Conservation (phyloP, 2,329 filamentous ascomycete species). For the Pseudocercospora musae region DNA sequence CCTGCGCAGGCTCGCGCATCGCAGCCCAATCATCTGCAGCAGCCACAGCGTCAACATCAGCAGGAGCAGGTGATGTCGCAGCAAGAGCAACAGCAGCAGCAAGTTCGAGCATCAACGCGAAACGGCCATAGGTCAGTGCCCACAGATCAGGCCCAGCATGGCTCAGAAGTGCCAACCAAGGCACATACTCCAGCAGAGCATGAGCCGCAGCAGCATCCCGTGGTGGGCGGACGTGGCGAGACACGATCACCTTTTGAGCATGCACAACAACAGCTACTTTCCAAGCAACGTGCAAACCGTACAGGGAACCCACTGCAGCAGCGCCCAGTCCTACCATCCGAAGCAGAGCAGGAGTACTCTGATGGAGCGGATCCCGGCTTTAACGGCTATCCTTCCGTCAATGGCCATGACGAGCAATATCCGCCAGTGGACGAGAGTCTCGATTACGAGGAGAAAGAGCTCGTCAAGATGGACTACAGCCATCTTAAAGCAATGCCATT, state of each 20-base stretch:
- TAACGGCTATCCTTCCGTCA: not conserved
- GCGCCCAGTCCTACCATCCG: not conserved
- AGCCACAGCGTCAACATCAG: not conserved
- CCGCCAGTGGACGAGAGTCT: slow-evolving; percentile 19
- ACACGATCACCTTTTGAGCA: not conserved
- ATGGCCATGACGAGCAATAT: not conserved
- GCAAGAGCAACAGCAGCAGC: not conserved
- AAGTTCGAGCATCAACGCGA: not conserved
- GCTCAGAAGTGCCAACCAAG: not conserved
- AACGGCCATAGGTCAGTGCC: not conserved
- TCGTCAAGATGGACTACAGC: slow-evolving; percentile 29
- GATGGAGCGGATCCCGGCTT: not conserved
- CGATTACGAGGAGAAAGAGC: slow-evolving; percentile 28
- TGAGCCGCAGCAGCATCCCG: not conserved
- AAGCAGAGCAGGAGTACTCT: not conserved
- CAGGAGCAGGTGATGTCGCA: not conserved
- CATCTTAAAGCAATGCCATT: slow-evolving; percentile 30
- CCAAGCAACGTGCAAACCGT: not conserved
- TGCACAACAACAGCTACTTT: not conserved
- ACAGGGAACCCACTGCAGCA: not conserved
- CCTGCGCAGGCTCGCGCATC: not conserved
- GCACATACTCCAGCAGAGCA: not conserved
- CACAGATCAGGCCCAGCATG: not conserved
- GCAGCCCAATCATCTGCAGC: not conserved
- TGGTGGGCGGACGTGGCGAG: not conserved